phyloP scores from a whole-genome alignment of 345 rosid species.

The Pistacia integerrima region DNA sequence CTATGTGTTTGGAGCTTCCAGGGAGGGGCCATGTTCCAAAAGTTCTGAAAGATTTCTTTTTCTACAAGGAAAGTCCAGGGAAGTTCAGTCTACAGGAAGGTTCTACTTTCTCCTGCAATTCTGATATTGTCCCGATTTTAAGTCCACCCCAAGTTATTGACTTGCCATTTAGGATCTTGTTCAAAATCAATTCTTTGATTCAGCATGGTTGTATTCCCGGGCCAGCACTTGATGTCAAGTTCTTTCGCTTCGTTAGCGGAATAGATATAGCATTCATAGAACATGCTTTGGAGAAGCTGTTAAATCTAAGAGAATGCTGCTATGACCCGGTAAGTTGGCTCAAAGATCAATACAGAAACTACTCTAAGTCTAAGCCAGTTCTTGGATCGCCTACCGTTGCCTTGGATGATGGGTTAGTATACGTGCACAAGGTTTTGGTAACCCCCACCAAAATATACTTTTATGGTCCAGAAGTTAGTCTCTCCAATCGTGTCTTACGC shows the following conservation, averaged over 20 bases:
- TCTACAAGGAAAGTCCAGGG: conserved; percentile 32
- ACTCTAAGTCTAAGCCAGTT: conserved; percentile 12
- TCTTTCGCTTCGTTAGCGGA: conserved; percentile 34
- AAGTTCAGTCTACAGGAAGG: conserved; percentile 29
- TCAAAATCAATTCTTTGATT: conserved; percentile 44
- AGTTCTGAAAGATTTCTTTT: conserved; percentile 32
- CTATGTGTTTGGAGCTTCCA: conserved; percentile 44
- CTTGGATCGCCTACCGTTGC: conserved; percentile 25
- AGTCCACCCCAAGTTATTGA: conserved; percentile 29
- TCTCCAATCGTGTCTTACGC: conserved; percentile 46
- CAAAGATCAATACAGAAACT: conserved; percentile 28
- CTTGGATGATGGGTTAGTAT: conserved; percentile 41
- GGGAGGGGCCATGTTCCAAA: conserved; percentile 24
- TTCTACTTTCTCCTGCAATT: conserved; percentile 33
- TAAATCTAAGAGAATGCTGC: conserved; percentile 48
- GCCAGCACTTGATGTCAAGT: conserved; percentile 36
- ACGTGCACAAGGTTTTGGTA: conserved; percentile 44
- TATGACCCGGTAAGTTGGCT: conserved; percentile 51
- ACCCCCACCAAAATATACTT: conserved; percentile 54
- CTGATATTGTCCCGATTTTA: conserved; percentile 45
- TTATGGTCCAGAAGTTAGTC: conserved; percentile 49
- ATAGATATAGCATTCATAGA: conserved; percentile 22
- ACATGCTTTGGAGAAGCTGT: conserved; percentile 44
- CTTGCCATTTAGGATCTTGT: conserved; percentile 40
- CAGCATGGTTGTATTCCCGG: conserved; percentile 50